Percentiles rank a stretch among this genome's conserved stretches.
These are phyloP conservation scores for Lachnellula suecica DNA, from an alignment of 2,329 filamentous ascomycete species.

Conservation along the genomic window DNA sequence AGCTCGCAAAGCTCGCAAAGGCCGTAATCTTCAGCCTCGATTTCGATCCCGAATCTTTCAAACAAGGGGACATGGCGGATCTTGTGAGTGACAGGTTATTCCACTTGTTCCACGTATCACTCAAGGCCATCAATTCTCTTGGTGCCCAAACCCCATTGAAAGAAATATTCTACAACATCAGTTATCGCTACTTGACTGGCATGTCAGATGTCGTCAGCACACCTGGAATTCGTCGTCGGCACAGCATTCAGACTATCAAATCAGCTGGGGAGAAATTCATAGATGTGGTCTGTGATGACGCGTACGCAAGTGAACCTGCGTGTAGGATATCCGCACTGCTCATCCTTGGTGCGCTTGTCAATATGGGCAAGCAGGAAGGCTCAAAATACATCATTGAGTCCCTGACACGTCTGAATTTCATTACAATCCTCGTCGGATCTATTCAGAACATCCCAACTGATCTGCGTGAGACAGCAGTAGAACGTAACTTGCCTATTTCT, in stretches of 20 bases:
- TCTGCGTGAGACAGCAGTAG: conserved; percentile 56
- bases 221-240: conserved; percentile 43
- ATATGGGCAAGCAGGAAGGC: conserved; percentile 69
- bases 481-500: conserved; percentile 43
- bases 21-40: conserved; percentile 72
- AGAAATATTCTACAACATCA: conserved; percentile 87
- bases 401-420: conserved; percentile 84
- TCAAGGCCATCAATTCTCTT: conserved; percentile 76
- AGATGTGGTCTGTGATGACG: conserved; percentile 89
- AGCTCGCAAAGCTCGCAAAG: conserved; percentile 75
- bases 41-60: conserved; percentile 44
- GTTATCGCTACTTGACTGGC: conserved; percentile 78
- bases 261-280: conserved; percentile 79
- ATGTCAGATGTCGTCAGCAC: conserved; percentile 56
- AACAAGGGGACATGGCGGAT: conserved; percentile 56
- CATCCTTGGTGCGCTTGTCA: conserved; percentile 76
- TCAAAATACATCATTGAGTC: conserved; percentile 75
- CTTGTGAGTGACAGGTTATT: conserved; percentile 86
- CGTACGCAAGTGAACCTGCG: conserved; percentile 76
- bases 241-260: conserved; percentile 69
- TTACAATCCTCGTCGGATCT: conserved; percentile 86
- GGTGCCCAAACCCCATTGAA: conserved; percentile 70
- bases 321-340: conserved; percentile 86
- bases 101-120: conserved; percentile 84
- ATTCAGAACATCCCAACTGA: conserved; percentile 76